These are phyloP conservation scores for Kluyveromyces wickerhamii DNA, from an alignment of 805 yeast species.

Conservation along the genomic window DNA sequence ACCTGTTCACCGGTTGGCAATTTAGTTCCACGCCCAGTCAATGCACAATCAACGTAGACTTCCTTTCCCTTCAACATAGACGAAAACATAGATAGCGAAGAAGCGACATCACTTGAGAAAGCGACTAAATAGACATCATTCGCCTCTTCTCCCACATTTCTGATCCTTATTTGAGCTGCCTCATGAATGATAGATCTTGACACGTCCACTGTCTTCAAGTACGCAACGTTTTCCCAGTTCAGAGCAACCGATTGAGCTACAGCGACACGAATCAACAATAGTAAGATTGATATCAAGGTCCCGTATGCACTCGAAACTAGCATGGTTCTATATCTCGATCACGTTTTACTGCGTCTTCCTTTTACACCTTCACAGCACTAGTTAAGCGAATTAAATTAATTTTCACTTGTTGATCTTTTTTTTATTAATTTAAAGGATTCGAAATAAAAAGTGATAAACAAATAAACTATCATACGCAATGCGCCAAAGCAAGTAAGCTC, in stretches of 20 bases:
- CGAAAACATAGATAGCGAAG: conserved; percentile 39
- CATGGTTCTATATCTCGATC: too few species aligned
- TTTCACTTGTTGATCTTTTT: too few species aligned
- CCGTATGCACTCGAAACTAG: too few species aligned
- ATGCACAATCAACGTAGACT: conserved; percentile 21
- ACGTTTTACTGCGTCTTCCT: too few species aligned
- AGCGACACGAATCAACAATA: not conserved
- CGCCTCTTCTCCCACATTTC: conserved; percentile 51
- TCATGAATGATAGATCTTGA: conserved; percentile 60
- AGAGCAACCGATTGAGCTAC: conserved; percentile 5
- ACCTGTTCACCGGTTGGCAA: conserved; percentile 22
- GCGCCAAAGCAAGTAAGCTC: too few species aligned
- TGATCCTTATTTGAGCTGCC: conserved; percentile 43
- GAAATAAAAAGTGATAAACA: too few species aligned
- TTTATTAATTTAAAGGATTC: too few species aligned
- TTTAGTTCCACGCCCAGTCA: conserved; percentile 19
- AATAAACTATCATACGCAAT: too few species aligned
- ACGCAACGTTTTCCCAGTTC: conserved; percentile 47
- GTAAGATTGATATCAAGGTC: not conserved
- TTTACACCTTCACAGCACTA: too few species aligned
- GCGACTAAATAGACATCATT: conserved; percentile 49
- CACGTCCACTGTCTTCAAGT: conserved; percentile 55
- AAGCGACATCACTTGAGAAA: conserved; percentile 41
- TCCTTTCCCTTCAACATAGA: conserved; percentile 28
- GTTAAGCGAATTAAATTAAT: too few species aligned